Evolutionary conservation across 2,329 filamentous ascomycete genomes (phyloP), one percentile per base, ranked within the genome.

Genomic region (Diaporthe vexans): DNA sequence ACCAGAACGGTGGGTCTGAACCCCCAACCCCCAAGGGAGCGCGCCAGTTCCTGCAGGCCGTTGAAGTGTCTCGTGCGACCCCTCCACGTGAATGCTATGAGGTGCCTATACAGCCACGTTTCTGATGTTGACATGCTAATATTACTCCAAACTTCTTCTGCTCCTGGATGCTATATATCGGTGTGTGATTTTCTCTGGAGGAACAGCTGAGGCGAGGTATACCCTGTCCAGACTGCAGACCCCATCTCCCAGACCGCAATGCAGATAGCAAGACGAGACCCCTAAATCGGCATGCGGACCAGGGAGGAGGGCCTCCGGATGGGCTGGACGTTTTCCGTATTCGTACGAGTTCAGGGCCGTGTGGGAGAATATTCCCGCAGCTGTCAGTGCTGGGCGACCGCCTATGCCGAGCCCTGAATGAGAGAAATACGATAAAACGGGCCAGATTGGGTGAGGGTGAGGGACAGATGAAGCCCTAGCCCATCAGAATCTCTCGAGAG

Each of bases 401-500:
- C 59, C 40, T 33, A 40, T 29, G 40, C 7, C 29, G 37, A 46
- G 58, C 29, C 40, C 24, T 26, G n/a, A 10, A 10, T 21, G 54
- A 11, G 33, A 40, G 63, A 68, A 68, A 54, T 52, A 54, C 46
- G 48, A 48, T 35, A 68, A 40, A 37, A 68, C 46, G n/a, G 63
- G 63, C 63, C 63, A 68, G 33, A 54, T 52, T 68, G 63, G 17
- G 40, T 19, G 29, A n/a, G 46, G 56, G 29, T 37, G 56, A 58
- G 17, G 48, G 48, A 54, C 48, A 63, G 70, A 63, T 72, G 57
- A 72, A 35, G 70, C 24, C 40, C 46, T 33, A 29, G 63, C 59
- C 58, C 59, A 72, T 72, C 70, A 24, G 59, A 72, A 72, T 72
- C 51, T 72, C 57, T 43, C 46, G n/a, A 63, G 70, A 72, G 33